Evolutionary conservation across 257 asterid genomes (phyloP).

Genomic region (Gynochthodes officinalis): DNA sequence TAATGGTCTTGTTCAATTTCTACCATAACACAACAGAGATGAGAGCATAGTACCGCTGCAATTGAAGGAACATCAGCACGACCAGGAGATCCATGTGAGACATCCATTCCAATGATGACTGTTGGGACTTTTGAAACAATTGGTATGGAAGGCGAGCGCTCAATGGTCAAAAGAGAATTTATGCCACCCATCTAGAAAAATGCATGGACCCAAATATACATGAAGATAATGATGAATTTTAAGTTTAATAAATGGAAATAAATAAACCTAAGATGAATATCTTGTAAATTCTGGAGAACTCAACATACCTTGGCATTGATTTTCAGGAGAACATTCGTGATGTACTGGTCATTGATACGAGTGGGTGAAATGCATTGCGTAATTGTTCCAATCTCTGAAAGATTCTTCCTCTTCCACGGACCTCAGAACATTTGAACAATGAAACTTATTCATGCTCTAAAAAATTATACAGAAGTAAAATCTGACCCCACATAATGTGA

Average conservation of each 20-base stretch:
- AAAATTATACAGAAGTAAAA: background rate
- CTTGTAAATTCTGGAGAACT: background rate
- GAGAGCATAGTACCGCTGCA: conserved; percentile 48
- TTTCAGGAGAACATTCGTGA: conserved; percentile 63
- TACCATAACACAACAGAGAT: background rate
- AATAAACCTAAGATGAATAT: background rate
- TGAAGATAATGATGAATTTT: background rate
- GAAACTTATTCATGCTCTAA: background rate
- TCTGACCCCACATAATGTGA: background rate
- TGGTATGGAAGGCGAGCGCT: conserved; percentile 35
- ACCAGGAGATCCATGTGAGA: conserved; percentile 80
- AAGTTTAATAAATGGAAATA: background rate
- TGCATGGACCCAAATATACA: background rate
- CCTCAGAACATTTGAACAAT: conserved; percentile 29
- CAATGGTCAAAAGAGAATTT: conserved; percentile 49
- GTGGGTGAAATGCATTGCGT: conserved; percentile 73
- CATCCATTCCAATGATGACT: conserved; percentile 77
- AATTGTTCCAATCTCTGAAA: conserved; percentile 50
- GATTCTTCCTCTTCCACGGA: conserved; percentile 67
- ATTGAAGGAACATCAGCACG: conserved; percentile 69
- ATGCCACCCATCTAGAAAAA: conserved; percentile 63
- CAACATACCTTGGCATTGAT: conserved; percentile 60
- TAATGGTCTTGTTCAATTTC: background rate
- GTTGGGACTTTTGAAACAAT: conserved; percentile 50
- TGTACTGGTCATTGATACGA: conserved; percentile 62